Evolutionary conservation across 495 filamentous ascomycete species (phyloP), one percentile per base, ranked within the genome.

Genomic region (Cudoniella acicularis): DNA sequence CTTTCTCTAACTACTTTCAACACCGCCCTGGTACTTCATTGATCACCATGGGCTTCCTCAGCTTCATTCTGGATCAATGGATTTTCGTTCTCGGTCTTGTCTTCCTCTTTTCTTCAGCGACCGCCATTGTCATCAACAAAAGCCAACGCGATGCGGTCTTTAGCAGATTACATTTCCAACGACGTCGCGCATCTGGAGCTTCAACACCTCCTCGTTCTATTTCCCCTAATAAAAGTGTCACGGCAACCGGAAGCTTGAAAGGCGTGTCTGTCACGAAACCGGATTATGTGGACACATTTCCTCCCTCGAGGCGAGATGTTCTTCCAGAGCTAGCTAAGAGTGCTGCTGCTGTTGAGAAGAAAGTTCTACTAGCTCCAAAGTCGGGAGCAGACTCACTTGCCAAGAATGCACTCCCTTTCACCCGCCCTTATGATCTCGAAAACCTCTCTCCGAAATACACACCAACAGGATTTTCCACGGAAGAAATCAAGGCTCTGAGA

Each of bases 401-500:
- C 17, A 50, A 56, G 27, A 41, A 65, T 36, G 4, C 49, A 17
- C 26, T 68, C 21, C 61, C 66, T 26, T 63, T 61, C 6, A 59
- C 49, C 16, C 24, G 49, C 11, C 54, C 56, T 10, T 68, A 76
- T 47, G 68, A 69, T 49, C 46, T 63, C n/a, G 61, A 68, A 8
- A 68, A 70, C 13, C 67, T 64, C 17, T 54, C 61, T 52, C 57
- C 62, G 2, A 73, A 73, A 46, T 76, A 70, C 42, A 64, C 68
- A 26, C 70, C 62, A 21, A 78, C 70, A 27, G 77, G 77, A 10
- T 76, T 80, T 57, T 86, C 89, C 2, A 75, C 84, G 1, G 79
- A 80, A 21, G 91, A 96, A 57, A 78, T 96, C 68, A 82, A 84
- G 55, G 79, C 78, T 0, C 73, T 95, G 17, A 91, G 91, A 0